A percentile compares a stretch with the other conserved stretches of the same genome.
phyloP scores from a whole-genome alignment of 495 filamentous ascomycete genomes.

The Penicillium robsamsonii region DNA sequence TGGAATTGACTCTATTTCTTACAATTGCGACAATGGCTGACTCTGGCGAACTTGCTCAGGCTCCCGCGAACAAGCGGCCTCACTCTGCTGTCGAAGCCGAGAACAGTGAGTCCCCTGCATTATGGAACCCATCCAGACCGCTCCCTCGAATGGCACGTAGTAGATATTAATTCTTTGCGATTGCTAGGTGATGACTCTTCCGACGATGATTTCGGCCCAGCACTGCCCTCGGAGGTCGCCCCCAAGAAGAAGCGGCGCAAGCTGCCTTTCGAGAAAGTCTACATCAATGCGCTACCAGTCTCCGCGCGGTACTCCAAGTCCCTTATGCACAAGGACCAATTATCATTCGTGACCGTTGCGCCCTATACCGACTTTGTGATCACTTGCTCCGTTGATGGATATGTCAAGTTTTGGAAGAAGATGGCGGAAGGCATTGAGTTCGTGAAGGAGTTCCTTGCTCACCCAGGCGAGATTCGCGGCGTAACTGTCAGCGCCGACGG shows the following conservation, averaged over 20 bases:
- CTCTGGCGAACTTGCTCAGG: constrained; percentile 22
- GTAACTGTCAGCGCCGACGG: constrained; percentile 86
- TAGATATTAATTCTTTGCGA: constrained; percentile 17
- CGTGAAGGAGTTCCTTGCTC: constrained; percentile 94
- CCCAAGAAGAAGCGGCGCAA: constrained; percentile 88
- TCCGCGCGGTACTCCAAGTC: constrained; percentile 89
- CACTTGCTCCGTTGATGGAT: constrained; percentile 86
- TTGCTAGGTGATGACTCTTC: constrained; percentile 59
- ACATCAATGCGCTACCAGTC: constrained; percentile 82
- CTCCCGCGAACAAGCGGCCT: constrained; percentile 32
- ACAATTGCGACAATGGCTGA: constrained; percentile 29
- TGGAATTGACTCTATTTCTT: not conserved
- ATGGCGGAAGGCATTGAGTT: constrained; percentile 87
- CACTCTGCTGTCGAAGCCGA: constrained; percentile 41
- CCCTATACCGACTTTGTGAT: constrained; percentile 92
- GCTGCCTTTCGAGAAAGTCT: constrained; percentile 91
- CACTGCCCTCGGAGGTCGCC: constrained; percentile 69
- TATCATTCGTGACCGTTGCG: constrained; percentile 81
- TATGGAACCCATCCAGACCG: constrained; percentile 3
- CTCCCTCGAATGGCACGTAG: not conserved
- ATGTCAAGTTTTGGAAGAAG: constrained; percentile 99
- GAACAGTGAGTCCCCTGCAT: constrained; percentile 27
- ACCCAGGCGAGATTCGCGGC: constrained; percentile 77
- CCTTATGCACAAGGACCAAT: constrained; percentile 96
- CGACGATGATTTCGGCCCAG: constrained; percentile 93